phyloP scores from a whole-genome alignment of 768 basidiomycete genomes.

The Xerocomus brunneocitrinus region DNA sequence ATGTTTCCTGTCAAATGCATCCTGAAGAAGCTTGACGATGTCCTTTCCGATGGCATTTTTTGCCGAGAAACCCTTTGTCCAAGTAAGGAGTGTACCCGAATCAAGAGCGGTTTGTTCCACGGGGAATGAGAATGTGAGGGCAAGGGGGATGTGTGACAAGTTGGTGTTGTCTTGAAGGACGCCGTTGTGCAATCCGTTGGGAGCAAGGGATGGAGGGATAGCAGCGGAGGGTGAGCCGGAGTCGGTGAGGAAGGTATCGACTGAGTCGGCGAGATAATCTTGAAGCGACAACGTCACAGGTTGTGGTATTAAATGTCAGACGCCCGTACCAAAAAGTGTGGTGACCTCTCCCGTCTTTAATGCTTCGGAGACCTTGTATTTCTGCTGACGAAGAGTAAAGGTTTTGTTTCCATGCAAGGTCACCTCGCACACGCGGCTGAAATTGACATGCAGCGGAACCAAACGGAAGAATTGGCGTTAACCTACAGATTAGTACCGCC shows the following conservation, averaged over 20 bases:
- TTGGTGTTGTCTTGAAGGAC: slow-evolving; percentile 24
- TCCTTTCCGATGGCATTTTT: slow-evolving; percentile 88
- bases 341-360: slow-evolving; percentile 91
- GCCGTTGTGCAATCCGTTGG: slow-evolving; percentile 10
- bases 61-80: slow-evolving; percentile 95
- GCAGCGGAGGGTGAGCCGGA: slow-evolving; percentile 26
- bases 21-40: slow-evolving; percentile 83
- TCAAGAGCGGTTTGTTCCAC: slow-evolving; percentile 94
- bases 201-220: slow-evolving; percentile 26
- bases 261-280: slow-evolving; percentile 98
- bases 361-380: slow-evolving; percentile 91
- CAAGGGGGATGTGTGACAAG: slow-evolving; percentile 58
- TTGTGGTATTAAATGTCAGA: background rate
- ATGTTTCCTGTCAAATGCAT: slow-evolving; percentile 88
- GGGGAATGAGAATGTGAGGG: slow-evolving; percentile 96
- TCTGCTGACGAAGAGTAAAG: slow-evolving; percentile 89
- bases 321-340: slow-evolving; percentile 70
- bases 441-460: background rate
- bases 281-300: slow-evolving; percentile 12
- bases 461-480: background rate
- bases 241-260: slow-evolving; percentile 87
- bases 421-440: slow-evolving; percentile 92
- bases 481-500: slow-evolving; percentile 96
- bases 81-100: slow-evolving; percentile 85
- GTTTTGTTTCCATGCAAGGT: slow-evolving; percentile 84